Base-by-base conservation (phyloP, 202 grass and related monocot genomes). In the Panicum hallii region DNA sequence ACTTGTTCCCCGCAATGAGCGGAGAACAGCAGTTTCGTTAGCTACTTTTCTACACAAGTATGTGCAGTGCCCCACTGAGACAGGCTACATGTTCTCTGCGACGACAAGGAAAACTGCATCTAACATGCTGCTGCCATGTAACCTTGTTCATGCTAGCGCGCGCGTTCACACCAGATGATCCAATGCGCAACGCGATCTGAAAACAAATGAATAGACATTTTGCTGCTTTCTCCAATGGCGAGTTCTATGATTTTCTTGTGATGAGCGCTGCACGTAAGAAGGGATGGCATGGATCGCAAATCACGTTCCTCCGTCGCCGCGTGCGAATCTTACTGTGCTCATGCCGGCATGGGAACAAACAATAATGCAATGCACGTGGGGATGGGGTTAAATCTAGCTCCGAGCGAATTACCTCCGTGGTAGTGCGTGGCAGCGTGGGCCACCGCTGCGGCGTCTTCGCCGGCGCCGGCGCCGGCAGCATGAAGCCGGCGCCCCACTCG, bases 361-460 rank as follows among this genome's bases (percentile, higher is more conserved):
- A 87, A 65, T 83, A 42, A 83, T 90, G 88, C 61, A 67, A 74
- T 62, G 74, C 79, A 90, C 68, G 75, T 83, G 83, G 67, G 34
- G 32, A 8, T 30, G 45, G 10, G 9, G 75, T 41, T 74, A 68
- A 61, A 40, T 49, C 63, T 44, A 55, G 36, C 11, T 22, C 20
- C 11, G n/a, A 13, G 30, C 9, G 78, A 54, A 48, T 66, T 87
- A 90, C 89, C 80, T 87, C 89, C 69, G 57, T 84, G 75, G 78
- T 26, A 26, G 26, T 77, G 71, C 78, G 73, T 47, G 80, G 84
- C 61, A 95, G 84, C 13, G 93, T 72, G 67, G 90, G 88, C 90
- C 90, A 95, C 83, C 93, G 82, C 90, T 87, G 82, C 67, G 93
- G 74, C 45, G 79, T 90, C 86, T 79, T 95, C 14, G 84, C 56